Evolutionary conservation across 306 rosid genomes (phyloP).

Genomic region (Cicer judaicum): DNA sequence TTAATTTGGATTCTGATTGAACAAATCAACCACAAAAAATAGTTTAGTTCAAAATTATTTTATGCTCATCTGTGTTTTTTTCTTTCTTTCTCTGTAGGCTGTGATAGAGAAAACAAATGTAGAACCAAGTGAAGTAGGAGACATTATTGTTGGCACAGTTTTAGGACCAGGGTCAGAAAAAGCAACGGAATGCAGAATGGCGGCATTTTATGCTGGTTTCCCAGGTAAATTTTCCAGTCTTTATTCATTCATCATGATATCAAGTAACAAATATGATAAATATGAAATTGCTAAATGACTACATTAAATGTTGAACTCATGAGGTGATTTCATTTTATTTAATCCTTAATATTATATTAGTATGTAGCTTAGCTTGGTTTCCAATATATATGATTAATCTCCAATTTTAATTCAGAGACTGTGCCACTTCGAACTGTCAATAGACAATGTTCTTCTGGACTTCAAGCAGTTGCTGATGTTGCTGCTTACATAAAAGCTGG

Average conservation of each 20-base stretch:
- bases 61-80: not conserved
- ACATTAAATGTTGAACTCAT: not conserved
- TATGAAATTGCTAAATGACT: conserved; percentile 1
- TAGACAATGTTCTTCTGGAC: conserved; percentile 95
- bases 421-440: conserved; percentile 87
- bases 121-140: conserved; percentile 81
- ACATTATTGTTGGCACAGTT: conserved; percentile 92
- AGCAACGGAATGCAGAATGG: conserved; percentile 95
- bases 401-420: conserved; percentile 59
- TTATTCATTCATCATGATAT: not conserved
- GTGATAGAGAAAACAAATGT: conserved; percentile 80
- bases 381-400: conserved; percentile 8
- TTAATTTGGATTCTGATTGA: conserved; percentile 22
- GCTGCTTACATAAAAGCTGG: conserved; percentile 93
- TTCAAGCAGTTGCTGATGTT: conserved; percentile 95
- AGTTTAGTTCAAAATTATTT: not conserved
- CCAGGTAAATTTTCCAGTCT: conserved; percentile 61
- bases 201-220: conserved; percentile 86
- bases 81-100: conserved; percentile 55
- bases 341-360: conserved; percentile 27
- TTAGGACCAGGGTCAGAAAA: conserved; percentile 82
- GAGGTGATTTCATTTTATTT: conserved; percentile 21
- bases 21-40: not conserved
- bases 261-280: not conserved
- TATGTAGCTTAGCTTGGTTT: not conserved